These are phyloP conservation scores for Trichoderma semiorbis DNA, from an alignment of 2,329 filamentous ascomycete species.

Conservation along the genomic window DNA sequence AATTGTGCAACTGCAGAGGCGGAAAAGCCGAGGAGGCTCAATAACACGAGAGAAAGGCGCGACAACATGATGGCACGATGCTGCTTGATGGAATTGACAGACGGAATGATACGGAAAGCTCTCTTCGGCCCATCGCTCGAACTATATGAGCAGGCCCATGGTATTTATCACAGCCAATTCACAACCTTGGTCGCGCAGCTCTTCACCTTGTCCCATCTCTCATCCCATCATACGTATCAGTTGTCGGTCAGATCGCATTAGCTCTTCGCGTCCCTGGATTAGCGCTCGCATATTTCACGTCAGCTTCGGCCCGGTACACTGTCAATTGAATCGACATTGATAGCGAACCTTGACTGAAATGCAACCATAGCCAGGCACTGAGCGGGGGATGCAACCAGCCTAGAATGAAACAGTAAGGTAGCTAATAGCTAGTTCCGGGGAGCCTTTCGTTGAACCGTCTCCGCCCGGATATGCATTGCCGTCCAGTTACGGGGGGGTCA, in stretches of 20 bases:
- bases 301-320: background rate
- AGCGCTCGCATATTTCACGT: background rate
- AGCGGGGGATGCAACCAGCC: background rate
- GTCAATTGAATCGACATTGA: background rate
- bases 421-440: background rate
- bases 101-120: background rate
- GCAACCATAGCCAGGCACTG: background rate
- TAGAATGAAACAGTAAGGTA: background rate
- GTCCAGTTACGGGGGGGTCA: background rate
- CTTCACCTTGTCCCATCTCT: background rate
- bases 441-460: background rate
- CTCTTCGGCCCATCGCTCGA: background rate
- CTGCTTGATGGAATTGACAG: background rate
- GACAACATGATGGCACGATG: background rate
- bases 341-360: background rate
- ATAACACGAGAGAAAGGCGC: background rate
- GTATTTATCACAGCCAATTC: background rate
- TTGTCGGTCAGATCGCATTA: background rate
- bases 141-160: background rate
- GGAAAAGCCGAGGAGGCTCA: background rate
- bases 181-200: background rate
- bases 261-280: background rate
- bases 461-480: background rate
- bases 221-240: background rate
- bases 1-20: background rate